Evolutionary conservation across 192 early-diverging fungal genomes (phyloP).

Genomic region (Dissophora ornata): DNA sequence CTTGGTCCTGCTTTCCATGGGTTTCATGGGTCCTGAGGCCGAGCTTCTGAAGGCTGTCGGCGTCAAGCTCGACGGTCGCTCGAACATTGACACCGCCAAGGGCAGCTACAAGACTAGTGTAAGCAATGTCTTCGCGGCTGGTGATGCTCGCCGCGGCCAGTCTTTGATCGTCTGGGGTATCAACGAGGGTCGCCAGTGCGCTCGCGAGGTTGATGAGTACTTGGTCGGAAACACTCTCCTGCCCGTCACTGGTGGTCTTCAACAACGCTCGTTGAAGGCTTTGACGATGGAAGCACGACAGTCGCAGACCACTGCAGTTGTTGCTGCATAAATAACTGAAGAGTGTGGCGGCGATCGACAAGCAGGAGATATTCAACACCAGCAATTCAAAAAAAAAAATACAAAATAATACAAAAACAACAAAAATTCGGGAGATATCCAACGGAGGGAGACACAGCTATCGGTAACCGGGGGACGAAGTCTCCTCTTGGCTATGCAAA

Average conservation of each 20-base stretch:
- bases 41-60: conserved; percentile 81
- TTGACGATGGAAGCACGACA: conserved; percentile 22
- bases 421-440: not conserved
- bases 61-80: conserved; percentile 79
- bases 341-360: not conserved
- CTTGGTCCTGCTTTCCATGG: conserved; percentile 94
- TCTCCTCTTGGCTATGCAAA: not conserved
- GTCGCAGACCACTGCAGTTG: not conserved
- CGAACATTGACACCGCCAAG: conserved; percentile 85
- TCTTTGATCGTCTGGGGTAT: conserved; percentile 98
- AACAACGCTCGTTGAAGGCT: conserved; percentile 68
- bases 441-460: not conserved
- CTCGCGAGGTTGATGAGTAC: conserved; percentile 89
- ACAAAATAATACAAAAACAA: not conserved
- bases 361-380: too few species aligned
- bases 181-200: conserved; percentile 96
- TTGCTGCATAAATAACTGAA: conserved; percentile 21
- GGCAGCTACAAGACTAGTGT: conserved; percentile 83
- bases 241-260: conserved; percentile 90
- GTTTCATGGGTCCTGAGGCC: conserved; percentile 94
- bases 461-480: not conserved
- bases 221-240: conserved; percentile 84
- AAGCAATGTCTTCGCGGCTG: conserved; percentile 91
- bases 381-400: conserved; percentile 2
- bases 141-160: conserved; percentile 97